These are phyloP conservation scores for Odontarrhena argentea DNA, from an alignment of 345 rosid species.

Conservation along the genomic window DNA sequence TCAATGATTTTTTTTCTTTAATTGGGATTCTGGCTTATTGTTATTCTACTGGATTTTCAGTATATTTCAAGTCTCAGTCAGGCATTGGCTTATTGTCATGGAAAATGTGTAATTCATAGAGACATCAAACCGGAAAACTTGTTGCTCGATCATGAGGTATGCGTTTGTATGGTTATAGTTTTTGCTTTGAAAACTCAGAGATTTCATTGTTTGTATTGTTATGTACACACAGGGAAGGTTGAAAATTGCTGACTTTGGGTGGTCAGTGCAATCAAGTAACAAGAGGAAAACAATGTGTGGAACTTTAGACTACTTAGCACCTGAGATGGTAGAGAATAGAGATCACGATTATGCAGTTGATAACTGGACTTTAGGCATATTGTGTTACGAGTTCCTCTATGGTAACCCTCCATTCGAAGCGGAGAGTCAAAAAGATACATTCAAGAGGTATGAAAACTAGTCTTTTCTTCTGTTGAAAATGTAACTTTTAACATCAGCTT, in stretches of 20 bases:
- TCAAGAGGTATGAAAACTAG: slow-evolving; percentile 59
- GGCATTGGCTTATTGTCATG: slow-evolving; percentile 89
- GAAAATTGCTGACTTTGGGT: slow-evolving; percentile 94
- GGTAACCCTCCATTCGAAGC: slow-evolving; percentile 96
- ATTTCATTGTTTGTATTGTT: background rate
- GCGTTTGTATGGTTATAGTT: slow-evolving; percentile 1
- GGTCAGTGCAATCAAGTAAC: slow-evolving; percentile 95
- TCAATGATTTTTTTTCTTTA: background rate
- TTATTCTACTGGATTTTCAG: slow-evolving; percentile 45
- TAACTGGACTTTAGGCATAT: slow-evolving; percentile 92
- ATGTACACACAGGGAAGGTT: slow-evolving; percentile 64
- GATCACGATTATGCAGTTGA: slow-evolving; percentile 92
- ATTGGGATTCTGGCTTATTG: background rate
- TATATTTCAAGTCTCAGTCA: slow-evolving; percentile 85
- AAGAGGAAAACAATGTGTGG: slow-evolving; percentile 98
- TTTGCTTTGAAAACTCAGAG: background rate
- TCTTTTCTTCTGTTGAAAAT: slow-evolving; percentile 3
- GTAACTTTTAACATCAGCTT: slow-evolving; percentile 6
- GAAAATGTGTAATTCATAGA: slow-evolving; percentile 91
- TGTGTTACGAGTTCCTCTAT: slow-evolving; percentile 93
- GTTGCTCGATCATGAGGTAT: slow-evolving; percentile 95
- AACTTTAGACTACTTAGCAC: slow-evolving; percentile 91
- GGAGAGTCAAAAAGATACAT: slow-evolving; percentile 76
- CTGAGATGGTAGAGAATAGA: slow-evolving; percentile 92
- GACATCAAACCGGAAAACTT: slow-evolving; percentile 97